Conservation (phyloP, 2,329 filamentous ascomycete species). For the Pseudogymnoascus destructans region DNA sequence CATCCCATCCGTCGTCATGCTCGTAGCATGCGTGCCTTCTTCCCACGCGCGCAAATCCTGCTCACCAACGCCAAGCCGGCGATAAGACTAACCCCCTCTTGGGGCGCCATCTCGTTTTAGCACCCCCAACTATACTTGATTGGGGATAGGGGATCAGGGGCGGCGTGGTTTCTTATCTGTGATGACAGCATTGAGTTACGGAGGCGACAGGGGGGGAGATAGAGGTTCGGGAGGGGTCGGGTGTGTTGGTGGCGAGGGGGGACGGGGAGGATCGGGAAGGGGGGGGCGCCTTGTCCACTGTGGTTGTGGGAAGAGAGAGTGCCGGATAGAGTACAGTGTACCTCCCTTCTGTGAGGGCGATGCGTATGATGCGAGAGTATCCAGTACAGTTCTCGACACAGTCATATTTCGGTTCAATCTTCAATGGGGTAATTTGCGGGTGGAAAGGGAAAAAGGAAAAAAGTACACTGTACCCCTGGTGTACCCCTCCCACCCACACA, state of each 20-base stretch:
- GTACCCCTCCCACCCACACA: background rate
- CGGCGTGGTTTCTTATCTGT: background rate
- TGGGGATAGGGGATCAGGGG: background rate
- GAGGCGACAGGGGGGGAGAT: background rate
- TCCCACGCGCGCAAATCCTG: too few relatives aligned
- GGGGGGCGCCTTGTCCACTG: too few relatives aligned
- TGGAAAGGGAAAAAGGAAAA: too few relatives aligned
- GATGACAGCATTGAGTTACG: background rate
- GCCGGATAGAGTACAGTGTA: background rate
- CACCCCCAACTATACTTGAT: accelerated
- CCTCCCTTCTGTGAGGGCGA: background rate
- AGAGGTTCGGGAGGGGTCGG: background rate
- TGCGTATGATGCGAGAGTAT: background rate
- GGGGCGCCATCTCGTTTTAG: background rate
- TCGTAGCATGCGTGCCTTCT: too few relatives aligned
- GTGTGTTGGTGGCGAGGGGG: background rate
- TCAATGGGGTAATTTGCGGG: too few relatives aligned
- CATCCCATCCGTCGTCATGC: too few relatives aligned
- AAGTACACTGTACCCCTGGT: background rate
- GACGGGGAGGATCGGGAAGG: background rate
- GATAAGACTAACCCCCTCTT: background rate
- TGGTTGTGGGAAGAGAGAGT: background rate
- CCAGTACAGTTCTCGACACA: background rate
- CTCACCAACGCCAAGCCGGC: too few relatives aligned
- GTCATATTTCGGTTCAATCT: too few relatives aligned